A percentile compares a stretch with the other conserved stretches of the same genome.
Conservation (phyloP, 192 early-diverging fungal species). For the Coemansia sp. region DNA sequence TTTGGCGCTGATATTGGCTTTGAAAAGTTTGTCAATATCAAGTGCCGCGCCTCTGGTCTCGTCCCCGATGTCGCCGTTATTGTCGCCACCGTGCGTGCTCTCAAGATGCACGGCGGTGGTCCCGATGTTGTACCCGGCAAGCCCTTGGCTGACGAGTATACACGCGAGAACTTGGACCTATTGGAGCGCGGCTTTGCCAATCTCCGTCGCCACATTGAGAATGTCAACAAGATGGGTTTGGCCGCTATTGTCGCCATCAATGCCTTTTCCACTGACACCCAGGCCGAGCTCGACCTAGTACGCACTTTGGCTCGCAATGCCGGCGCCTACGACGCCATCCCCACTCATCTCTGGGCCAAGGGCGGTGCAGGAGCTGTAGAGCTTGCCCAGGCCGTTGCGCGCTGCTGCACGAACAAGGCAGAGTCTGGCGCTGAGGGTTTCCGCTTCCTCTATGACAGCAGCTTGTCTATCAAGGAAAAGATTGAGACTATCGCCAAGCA, state of each 20-base stretch:
- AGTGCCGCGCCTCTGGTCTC: constrained; percentile 88
- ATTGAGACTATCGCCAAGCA: constrained; percentile 91
- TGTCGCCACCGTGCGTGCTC: constrained; percentile 90
- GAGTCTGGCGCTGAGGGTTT: constrained; percentile 55
- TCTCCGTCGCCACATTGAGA: constrained; percentile 88
- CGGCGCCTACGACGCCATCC: constrained; percentile 85
- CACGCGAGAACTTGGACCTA: constrained; percentile 84
- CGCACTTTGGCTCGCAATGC: constrained; percentile 71
- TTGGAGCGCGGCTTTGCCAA: constrained; percentile 85
- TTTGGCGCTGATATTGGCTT: constrained; percentile 99
- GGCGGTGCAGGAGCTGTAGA: constrained; percentile 90
- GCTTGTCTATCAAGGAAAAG: constrained; percentile 81
- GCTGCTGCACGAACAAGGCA: constrained; percentile 61
- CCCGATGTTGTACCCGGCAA: constrained; percentile 89
- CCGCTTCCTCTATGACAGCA: constrained; percentile 87
- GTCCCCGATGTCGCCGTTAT: constrained; percentile 90
- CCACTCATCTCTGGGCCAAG: constrained; percentile 93
- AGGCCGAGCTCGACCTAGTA: constrained; percentile 84
- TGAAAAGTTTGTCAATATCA: constrained; percentile 99
- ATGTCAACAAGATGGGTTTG: constrained; percentile 86
- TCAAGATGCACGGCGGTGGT: constrained; percentile 99
- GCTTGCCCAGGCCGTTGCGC: constrained; percentile 82
- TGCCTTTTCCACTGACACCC: constrained; percentile 84
- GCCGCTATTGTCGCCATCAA: constrained; percentile 94
- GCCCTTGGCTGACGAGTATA: constrained; percentile 88